Base-by-base conservation (phyloP, 208 protist genomes). In the Angomonas ambiguus region DNA sequence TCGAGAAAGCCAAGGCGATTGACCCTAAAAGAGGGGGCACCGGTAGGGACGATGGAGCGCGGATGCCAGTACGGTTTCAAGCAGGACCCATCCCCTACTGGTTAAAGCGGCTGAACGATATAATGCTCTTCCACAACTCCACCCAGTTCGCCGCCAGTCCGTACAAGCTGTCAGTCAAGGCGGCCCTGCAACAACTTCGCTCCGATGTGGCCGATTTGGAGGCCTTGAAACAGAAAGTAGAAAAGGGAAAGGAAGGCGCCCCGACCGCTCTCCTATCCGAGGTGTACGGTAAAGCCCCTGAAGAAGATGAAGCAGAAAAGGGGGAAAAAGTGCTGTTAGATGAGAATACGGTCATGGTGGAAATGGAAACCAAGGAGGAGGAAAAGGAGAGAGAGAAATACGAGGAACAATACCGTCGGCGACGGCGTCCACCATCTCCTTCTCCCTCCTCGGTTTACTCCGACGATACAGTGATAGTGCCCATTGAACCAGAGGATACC, bases 111-210 rank as follows among this genome's bases (percentile, higher is more conserved):
- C 66, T 69, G 49, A 69, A 69, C 27, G 81, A 87, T 13, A 62
- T 87, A 2, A 59, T 73, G 4, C 57, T 87, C 16, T 83, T 80
- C 65, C 68, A 75, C 13, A 83, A 87, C 56, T 59, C 49, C 35
- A 70, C 24, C 2, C 35, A 42, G 13, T 32, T 34, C 41, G 56
- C 16, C 32, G 31, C 68, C 30, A 58, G 73, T 63, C 51, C 67
- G 24, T 45, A 58, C 49, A 60, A 61, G 20, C 59, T 71, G 20
- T 65, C 77, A 13, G 67, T 65, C 0, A 65, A 72, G 48, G 56
- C 71, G 20, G 74, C 69, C 27, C 27, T 80, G 62, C 25, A 53
- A 56, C 69, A 77, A 59, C 62, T 87, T 20, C 56, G 64, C 4
- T 45, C 69, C 34, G 81, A 80, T 53, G 28, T 83, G 32, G 27